Percentiles rank a stretch among this genome's conserved stretches.
These are phyloP conservation scores for Amanita jacksonii DNA, from an alignment of 768 basidiomycete species.

Conservation along the genomic window DNA sequence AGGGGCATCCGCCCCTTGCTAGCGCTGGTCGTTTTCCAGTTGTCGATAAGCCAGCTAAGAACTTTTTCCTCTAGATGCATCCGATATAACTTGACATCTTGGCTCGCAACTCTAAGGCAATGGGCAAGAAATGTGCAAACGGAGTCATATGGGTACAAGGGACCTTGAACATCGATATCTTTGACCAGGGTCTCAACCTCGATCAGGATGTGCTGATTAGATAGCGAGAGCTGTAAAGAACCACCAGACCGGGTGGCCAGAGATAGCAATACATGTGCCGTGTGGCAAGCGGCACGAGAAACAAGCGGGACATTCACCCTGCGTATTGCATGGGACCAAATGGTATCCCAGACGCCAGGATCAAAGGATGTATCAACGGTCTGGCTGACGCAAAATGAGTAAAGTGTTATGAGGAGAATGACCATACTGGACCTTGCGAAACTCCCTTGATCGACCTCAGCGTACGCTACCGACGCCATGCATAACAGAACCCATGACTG, in stretches of 20 bases:
- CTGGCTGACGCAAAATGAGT: conserved; percentile 5
- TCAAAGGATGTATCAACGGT: conserved; percentile 9
- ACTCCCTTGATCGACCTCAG: conserved; percentile 24
- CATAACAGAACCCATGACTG: conserved; percentile 86
- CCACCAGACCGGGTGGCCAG: conserved; percentile 17
- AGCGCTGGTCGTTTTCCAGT: conserved; percentile 43
- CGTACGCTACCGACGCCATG: conserved; percentile 60
- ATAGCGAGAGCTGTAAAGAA: conserved; percentile 26
- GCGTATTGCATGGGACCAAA: conserved; percentile 80
- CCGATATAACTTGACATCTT: conserved; percentile 76
- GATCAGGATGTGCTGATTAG: conserved; percentile 45
- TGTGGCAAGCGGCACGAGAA: conserved; percentile 74
- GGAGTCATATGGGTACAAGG: conserved; percentile 77
- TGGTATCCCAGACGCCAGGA: conserved; percentile 55
- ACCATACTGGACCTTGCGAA: conserved; percentile 2
- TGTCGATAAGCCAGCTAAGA: conserved; percentile 68
- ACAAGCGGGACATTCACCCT: conserved; percentile 57
- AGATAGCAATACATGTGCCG: conserved; percentile 42
- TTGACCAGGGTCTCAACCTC: conserved; percentile 76
- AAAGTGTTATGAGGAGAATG: conserved; percentile 1
- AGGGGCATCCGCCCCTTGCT: conserved; percentile 36
- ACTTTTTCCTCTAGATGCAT: conserved; percentile 86
- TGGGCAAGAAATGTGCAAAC: conserved; percentile 76
- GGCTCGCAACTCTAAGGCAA: conserved; percentile 61
- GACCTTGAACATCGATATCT: conserved; percentile 87